Conservation (phyloP, 2,329 filamentous ascomycete species). For the Chalaropsis thielavioides region DNA sequence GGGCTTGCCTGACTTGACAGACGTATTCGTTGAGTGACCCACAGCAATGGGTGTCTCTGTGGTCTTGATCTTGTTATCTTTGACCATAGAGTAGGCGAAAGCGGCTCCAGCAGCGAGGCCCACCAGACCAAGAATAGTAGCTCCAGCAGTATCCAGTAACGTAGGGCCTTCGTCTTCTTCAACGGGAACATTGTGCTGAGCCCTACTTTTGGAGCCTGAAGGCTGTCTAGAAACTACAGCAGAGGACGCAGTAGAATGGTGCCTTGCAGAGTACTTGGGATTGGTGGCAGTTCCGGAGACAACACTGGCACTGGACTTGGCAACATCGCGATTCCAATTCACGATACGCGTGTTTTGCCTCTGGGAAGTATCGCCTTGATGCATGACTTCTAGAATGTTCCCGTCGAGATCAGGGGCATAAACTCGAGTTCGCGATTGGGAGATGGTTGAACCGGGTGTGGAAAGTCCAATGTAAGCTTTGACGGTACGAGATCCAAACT, state of each 20-base stretch:
- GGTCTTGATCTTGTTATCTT: conserved; percentile 13
- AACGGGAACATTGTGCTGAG: neutral
- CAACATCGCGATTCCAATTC: conserved; percentile 36
- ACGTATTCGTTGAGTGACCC: neutral
- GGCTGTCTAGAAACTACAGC: neutral
- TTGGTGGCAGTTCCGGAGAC: conserved; percentile 9
- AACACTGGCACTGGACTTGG: conserved; percentile 20
- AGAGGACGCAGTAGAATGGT: neutral
- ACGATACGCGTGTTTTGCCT: conserved; percentile 31
- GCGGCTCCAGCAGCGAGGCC: conserved; percentile 18
- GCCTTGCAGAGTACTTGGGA: conserved; percentile 8
- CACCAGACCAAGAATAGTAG: conserved; percentile 16
- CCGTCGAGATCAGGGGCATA: conserved; percentile 55
- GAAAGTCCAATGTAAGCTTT: neutral
- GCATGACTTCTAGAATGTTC: conserved; percentile 70
- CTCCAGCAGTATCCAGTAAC: conserved; percentile 10
- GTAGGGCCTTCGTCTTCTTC: conserved; percentile 12
- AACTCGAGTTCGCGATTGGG: conserved; percentile 36
- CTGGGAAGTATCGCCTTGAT: conserved; percentile 28
- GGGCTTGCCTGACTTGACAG: neutral
- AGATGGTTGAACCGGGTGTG: conserved; percentile 3
- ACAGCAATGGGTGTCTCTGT: neutral
- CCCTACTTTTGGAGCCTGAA: neutral
- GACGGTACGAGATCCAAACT: conserved; percentile 2
- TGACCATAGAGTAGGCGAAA: conserved; percentile 16